These are phyloP conservation scores for Coemansia sp. DNA, from an alignment of 192 early-diverging fungal genomes.

Conservation along the genomic window DNA sequence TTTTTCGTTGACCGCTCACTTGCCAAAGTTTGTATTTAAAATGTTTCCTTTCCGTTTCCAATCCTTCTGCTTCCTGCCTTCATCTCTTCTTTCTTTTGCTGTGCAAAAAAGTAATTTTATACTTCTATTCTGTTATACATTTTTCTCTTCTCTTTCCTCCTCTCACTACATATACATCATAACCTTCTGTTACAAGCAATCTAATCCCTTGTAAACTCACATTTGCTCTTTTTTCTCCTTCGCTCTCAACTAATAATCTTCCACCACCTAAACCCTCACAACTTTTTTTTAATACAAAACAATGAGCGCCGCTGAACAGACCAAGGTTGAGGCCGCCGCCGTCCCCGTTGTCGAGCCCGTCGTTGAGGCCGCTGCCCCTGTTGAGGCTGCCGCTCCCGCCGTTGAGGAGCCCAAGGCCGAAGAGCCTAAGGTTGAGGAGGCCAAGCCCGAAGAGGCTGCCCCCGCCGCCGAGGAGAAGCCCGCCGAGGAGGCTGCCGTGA, in stretches of 20 bases:
- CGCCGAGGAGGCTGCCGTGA: slow-evolving; percentile 11
- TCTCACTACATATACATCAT: slow-evolving; percentile 8
- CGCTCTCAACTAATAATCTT: slow-evolving; percentile 5
- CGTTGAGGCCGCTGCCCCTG: slow-evolving; percentile 10
- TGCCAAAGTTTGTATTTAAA: slow-evolving; percentile 7
- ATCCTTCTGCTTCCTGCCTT: slow-evolving; percentile 3
- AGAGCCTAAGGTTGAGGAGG: slow-evolving; percentile 16
- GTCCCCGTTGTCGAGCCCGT: slow-evolving; percentile 10
- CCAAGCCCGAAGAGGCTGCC: slow-evolving; percentile 9
- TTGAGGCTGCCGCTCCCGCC: slow-evolving; percentile 19
- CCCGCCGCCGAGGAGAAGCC: slow-evolving; percentile 10
- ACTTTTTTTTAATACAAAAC: slow-evolving; percentile 2
- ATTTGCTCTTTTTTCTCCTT: slow-evolving; percentile 4
- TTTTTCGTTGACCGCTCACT: background rate
- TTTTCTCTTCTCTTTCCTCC: slow-evolving; percentile 3
- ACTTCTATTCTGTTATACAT: slow-evolving; percentile 16
- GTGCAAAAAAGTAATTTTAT: slow-evolving; percentile 49
- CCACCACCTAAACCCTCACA: slow-evolving; percentile 10
- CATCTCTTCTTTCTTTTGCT: slow-evolving; percentile 34
- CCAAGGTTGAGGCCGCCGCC: slow-evolving; percentile 16
- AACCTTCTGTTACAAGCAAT: slow-evolving; percentile 31
- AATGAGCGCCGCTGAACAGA: slow-evolving; percentile 22
- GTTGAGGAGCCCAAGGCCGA: slow-evolving; percentile 17
- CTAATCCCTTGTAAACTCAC: slow-evolving; percentile 13
- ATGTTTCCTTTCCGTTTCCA: slow-evolving; percentile 1